Evolutionary conservation across 2,329 filamentous ascomycete genomes (phyloP), one percentile per base, ranked within the genome.

Genomic region (Dothistroma pini): DNA sequence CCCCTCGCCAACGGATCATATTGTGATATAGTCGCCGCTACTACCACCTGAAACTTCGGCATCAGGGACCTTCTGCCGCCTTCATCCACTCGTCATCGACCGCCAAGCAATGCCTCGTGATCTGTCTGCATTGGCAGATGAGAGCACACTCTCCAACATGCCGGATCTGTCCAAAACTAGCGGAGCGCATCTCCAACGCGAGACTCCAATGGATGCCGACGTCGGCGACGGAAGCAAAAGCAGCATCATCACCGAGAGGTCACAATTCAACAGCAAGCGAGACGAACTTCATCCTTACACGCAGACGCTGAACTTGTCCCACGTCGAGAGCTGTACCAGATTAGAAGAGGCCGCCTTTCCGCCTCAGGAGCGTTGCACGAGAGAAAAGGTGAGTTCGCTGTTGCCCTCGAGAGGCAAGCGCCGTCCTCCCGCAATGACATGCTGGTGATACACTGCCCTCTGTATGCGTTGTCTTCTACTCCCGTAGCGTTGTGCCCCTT

Each of bases 261-360:
- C 62, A 44, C 59, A 61, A 48, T 60, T 56, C 58, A 68, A 65
- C 61, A 58, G 63, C 25, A 70, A 68, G 66, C 72, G 81, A 61
- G 77, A 81, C 62, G 86, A 88, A 55, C 84, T 91, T 69, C 84
- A 90, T 70, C 86, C 91, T 29, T 89, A 89, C 69, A 83, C 89
- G n/a, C 86, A 90, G 56, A 84, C 89, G 31, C 81, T 97, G 55
- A 90, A 85, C 47, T 75, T 84, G 53, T 83, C 83, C 29, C 87
- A 91, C 68, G 73, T 88, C 54, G 85, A 88, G 34, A 85, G 83
- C 66, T 87, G 85, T 72, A 77, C 84, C 63, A 75, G 75, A 63
- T 79, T 88, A 19, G 85, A 88, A 71, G 78, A 82, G 58, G 81
- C 77, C 35, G 75, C 82, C 9, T 87, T 88, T 69, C 84, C 85